phyloP scores from a whole-genome alignment of 106 monocot genomes.

The Chionographis japonica region DNA sequence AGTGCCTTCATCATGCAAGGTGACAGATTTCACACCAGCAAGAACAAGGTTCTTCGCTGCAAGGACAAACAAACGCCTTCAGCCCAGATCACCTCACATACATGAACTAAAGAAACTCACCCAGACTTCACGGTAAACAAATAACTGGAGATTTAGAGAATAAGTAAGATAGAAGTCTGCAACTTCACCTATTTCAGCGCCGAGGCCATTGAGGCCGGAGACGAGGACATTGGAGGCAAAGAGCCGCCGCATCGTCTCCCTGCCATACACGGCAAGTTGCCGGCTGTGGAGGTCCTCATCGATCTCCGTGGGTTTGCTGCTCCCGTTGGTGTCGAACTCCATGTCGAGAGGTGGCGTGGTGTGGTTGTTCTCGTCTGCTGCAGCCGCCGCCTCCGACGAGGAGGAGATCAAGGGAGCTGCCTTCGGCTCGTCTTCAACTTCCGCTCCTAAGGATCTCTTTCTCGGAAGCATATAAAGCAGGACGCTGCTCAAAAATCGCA shows the following conservation, averaged over 20 bases:
- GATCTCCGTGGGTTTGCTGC: slow-evolving; percentile 36
- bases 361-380: slow-evolving; percentile 1
- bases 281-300: slow-evolving; percentile 92
- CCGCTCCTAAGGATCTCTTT: slow-evolving; percentile 49
- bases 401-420: slow-evolving; percentile 7
- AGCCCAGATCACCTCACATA: too few relatives aligned
- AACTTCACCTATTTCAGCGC: slow-evolving; percentile 74
- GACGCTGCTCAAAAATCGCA: slow-evolving; percentile 38
- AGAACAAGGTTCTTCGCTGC: slow-evolving; percentile 97
- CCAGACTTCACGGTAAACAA: background rate
- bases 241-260: slow-evolving; percentile 89
- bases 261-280: slow-evolving; percentile 89
- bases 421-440: slow-evolving; percentile 17
- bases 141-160: background rate
- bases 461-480: slow-evolving; percentile 66
- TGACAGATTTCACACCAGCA: slow-evolving; percentile 92
- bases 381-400: slow-evolving; percentile 1
- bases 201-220: slow-evolving; percentile 83
- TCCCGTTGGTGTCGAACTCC: slow-evolving; percentile 22
- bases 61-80: slow-evolving; percentile 1
- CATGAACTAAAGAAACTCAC: too few relatives aligned
- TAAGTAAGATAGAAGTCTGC: background rate
- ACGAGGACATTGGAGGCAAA: slow-evolving; percentile 79
- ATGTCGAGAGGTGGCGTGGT: slow-evolving; percentile 6
- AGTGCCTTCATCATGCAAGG: slow-evolving; percentile 69